phyloP scores from a whole-genome alignment of 345 rosid genomes.

The Salix purpurea region DNA sequence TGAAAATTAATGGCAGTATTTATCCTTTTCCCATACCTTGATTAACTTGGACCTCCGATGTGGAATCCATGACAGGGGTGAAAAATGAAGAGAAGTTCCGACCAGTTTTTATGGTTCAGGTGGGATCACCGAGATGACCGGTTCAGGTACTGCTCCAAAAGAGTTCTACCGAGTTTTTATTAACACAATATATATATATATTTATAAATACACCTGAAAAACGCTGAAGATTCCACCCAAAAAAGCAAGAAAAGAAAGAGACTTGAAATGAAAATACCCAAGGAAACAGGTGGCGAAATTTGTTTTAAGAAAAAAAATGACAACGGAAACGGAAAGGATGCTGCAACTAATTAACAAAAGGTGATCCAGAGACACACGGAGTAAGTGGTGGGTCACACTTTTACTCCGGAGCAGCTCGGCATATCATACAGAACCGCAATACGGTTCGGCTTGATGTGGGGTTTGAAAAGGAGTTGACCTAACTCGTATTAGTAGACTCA shows the following conservation, averaged over 20 bases:
- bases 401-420: constrained; percentile 7
- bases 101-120: not conserved
- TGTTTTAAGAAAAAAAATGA: not conserved
- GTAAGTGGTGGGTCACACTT: not conserved
- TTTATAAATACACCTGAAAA: not conserved
- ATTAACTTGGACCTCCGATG: not conserved
- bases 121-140: not conserved
- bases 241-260: not conserved
- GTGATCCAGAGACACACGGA: not conserved
- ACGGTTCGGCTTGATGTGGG: not conserved
- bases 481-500: not conserved
- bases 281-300: not conserved
- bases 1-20: not conserved
- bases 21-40: not conserved
- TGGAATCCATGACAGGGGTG: not conserved
- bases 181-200: not conserved
- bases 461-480: not conserved
- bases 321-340: not conserved
- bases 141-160: not conserved
- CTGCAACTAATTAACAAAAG: not conserved
- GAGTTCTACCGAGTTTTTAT: not conserved
- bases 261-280: not conserved
- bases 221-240: not conserved
- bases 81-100: not conserved
- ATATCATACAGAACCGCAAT: not conserved